These are phyloP conservation scores for Ophiosphaerella korrae DNA, from an alignment of 2,329 filamentous ascomycete genomes.

Conservation along the genomic window DNA sequence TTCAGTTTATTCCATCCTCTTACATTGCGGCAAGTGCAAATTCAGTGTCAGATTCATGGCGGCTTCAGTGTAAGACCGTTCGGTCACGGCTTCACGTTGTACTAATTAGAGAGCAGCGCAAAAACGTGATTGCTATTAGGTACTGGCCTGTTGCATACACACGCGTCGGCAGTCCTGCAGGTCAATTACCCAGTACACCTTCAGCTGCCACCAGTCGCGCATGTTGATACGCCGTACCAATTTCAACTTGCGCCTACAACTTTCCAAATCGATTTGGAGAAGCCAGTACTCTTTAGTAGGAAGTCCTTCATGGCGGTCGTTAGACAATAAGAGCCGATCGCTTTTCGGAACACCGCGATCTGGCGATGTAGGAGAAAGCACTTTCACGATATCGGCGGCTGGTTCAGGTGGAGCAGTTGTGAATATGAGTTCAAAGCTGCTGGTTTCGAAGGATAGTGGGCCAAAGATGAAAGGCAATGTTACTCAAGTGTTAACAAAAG, in stretches of 20 bases:
- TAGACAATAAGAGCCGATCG: constrained; percentile 68
- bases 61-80: constrained; percentile 20
- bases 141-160: constrained; percentile 20
- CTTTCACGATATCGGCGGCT: constrained; percentile 71
- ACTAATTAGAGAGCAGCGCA: constrained; percentile 15
- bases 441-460: constrained; percentile 65
- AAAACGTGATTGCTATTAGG: constrained; percentile 23
- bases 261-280: constrained; percentile 64
- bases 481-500: constrained; percentile 60
- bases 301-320: constrained; percentile 74
- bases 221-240: constrained; percentile 68
- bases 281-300: constrained; percentile 67
- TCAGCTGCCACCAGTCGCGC: constrained; percentile 80
- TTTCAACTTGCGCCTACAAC: constrained; percentile 76
- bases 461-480: constrained; percentile 64
- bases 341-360: constrained; percentile 72
- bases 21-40: constrained; percentile 9
- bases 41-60: constrained; percentile 12
- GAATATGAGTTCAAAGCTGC: constrained; percentile 69
- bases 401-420: constrained; percentile 66
- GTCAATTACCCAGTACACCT: constrained; percentile 77
- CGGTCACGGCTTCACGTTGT: background rate
- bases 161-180: constrained; percentile 38
- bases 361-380: constrained; percentile 61
- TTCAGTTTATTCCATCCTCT: constrained; percentile 24